phyloP scores from a whole-genome alignment of 2,329 filamentous ascomycete genomes.

The Pseudonectria foliicola region DNA sequence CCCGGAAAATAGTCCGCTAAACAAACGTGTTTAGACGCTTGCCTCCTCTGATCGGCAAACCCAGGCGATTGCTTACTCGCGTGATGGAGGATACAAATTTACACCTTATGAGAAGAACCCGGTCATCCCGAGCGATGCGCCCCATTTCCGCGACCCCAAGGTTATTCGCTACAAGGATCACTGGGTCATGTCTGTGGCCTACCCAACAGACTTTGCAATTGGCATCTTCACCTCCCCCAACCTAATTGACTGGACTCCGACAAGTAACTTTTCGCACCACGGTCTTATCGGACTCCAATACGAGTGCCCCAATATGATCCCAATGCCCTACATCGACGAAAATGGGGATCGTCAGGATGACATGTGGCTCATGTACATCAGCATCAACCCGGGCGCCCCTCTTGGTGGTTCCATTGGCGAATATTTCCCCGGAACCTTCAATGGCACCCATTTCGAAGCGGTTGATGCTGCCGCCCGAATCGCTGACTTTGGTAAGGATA shows the following conservation, averaged over 20 bases:
- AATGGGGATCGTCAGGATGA: conserved; percentile 20
- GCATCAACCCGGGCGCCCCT: conserved; percentile 51
- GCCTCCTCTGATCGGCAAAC: conserved; percentile 30
- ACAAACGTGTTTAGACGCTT: conserved; percentile 15
- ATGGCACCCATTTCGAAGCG: conserved; percentile 53
- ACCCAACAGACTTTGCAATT: conserved; percentile 43
- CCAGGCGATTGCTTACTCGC: conserved; percentile 56
- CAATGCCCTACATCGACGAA: conserved; percentile 39
- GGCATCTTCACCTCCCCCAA: conserved; percentile 56
- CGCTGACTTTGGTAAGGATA: conserved; percentile 30
- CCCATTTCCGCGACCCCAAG: conserved; percentile 59
- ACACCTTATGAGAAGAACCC: conserved; percentile 53
- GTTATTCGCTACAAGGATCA: conserved; percentile 49
- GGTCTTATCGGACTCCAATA: conserved; percentile 50
- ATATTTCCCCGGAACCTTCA: conserved; percentile 54
- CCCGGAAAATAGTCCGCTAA: no score
- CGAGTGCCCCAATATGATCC: conserved; percentile 57
- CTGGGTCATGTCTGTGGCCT: conserved; percentile 54
- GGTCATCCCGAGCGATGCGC: conserved; percentile 46
- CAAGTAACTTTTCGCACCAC: conserved; percentile 46
- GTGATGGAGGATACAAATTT: conserved; percentile 56
- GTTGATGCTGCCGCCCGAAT: conserved; percentile 22
- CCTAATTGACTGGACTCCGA: conserved; percentile 47
- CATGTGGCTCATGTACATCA: conserved; percentile 40
- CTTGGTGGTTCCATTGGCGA: conserved; percentile 47